A percentile compares a stretch with the other conserved stretches of the same genome.
phyloP scores from a whole-genome alignment of 208 protist species.

The Trypanosomatidae sp. region DNA sequence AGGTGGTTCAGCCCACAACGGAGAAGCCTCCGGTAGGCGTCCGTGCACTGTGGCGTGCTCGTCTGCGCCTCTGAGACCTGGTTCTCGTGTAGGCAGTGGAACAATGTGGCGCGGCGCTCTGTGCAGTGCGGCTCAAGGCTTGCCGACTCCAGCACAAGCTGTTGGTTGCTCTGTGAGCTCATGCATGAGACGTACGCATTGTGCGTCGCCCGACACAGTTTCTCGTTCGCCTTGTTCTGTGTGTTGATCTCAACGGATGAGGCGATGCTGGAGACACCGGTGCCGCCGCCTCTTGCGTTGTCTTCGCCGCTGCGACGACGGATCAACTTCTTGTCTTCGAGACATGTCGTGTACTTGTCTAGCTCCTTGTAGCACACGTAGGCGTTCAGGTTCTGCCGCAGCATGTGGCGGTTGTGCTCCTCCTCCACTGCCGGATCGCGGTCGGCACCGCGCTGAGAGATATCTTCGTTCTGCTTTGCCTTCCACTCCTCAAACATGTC shows the following conservation, averaged over 20 bases:
- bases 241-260: constrained; percentile 67
- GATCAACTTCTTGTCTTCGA: constrained; percentile 65
- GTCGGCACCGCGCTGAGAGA: constrained; percentile 59
- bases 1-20: constrained; percentile 85
- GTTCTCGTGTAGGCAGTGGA: constrained; percentile 60
- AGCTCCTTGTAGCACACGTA: constrained; percentile 80
- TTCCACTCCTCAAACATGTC: constrained; percentile 79
- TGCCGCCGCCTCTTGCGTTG: background rate
- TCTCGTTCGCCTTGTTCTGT: constrained; percentile 68
- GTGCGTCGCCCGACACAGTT: constrained; percentile 55
- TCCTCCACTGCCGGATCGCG: constrained; percentile 56
- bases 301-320: constrained; percentile 25
- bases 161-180: constrained; percentile 59
- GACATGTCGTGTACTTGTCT: constrained; percentile 72
- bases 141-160: constrained; percentile 61
- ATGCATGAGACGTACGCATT: constrained; percentile 68
- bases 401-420: constrained; percentile 72
- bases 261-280: constrained; percentile 15
- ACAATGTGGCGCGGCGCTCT: constrained; percentile 29
- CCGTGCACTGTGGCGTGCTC: constrained; percentile 57
- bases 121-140: constrained; percentile 54
- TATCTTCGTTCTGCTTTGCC: constrained; percentile 45
- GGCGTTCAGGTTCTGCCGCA: constrained; percentile 81
- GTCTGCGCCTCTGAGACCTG: constrained; percentile 50
- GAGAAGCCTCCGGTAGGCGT: constrained; percentile 52